phyloP scores from a whole-genome alignment of 208 protist species.

The Vickermania ingenoplastis region DNA sequence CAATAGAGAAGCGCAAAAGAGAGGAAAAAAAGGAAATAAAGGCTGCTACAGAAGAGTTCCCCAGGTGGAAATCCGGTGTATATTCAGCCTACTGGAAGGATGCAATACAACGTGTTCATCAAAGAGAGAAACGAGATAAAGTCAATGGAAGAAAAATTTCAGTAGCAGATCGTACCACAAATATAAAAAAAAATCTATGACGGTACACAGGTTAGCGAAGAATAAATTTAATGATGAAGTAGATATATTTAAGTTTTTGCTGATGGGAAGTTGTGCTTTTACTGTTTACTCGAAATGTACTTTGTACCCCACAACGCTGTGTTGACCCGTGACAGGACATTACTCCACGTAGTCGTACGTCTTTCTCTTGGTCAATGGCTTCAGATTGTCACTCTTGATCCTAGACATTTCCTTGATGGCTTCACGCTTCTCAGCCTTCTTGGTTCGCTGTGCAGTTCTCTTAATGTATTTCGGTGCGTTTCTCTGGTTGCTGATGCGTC shows the following conservation, averaged over 20 bases:
- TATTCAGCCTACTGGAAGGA: too few species aligned
- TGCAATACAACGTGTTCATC: too few species aligned
- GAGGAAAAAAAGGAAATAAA: constrained; percentile 4
- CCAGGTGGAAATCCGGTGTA: too few species aligned
- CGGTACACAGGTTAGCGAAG: too few species aligned
- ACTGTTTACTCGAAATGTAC: background rate
- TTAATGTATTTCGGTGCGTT: constrained; percentile 80
- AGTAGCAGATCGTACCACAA: background rate
- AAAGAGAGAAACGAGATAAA: too few species aligned
- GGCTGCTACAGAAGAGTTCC: background rate
- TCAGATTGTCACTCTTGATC: constrained; percentile 62
- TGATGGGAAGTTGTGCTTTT: constrained; percentile 1
- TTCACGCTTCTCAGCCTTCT: constrained; percentile 76
- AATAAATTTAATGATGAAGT: too few species aligned
- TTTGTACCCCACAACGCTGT: too few species aligned
- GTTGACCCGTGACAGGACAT: too few species aligned
- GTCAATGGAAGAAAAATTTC: background rate
- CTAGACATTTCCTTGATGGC: constrained; percentile 81
- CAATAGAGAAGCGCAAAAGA: background rate
- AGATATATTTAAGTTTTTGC: too few species aligned
- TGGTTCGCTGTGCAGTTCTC: constrained; percentile 40
- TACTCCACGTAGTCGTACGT: constrained; percentile 81
- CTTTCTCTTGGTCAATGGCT: constrained; percentile 81
- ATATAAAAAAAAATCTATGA: constrained; percentile 4
- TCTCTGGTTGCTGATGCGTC: constrained; percentile 81